phyloP scores from a whole-genome alignment of 1,139 yeast species.

The Lodderomyces metapsilosis region DNA sequence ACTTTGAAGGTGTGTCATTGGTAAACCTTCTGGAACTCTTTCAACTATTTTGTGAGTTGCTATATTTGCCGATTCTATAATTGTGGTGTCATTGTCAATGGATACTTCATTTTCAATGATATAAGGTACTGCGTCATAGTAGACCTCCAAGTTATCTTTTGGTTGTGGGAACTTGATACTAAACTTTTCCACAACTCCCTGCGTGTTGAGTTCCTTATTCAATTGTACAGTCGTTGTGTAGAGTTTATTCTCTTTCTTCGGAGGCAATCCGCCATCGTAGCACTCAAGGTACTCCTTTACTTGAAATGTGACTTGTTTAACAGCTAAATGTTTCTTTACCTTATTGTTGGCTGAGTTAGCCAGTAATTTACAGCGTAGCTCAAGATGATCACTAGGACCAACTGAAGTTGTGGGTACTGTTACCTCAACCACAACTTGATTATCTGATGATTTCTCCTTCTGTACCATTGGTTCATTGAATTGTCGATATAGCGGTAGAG shows the following conservation, averaged over 20 bases:
- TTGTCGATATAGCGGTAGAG: constrained; percentile 54
- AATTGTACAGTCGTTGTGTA: constrained; percentile 28
- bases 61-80: constrained; percentile 15
- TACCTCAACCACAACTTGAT: constrained; percentile 42
- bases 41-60: constrained; percentile 17
- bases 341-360: constrained; percentile 36
- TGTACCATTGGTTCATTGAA: constrained; percentile 50
- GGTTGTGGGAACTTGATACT: constrained; percentile 35
- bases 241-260: constrained; percentile 32
- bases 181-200: constrained; percentile 29
- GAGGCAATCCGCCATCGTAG: constrained; percentile 49
- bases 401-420: constrained; percentile 46
- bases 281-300: constrained; percentile 51
- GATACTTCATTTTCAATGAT: constrained; percentile 7
- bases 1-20: constrained; percentile 45
- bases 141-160: constrained; percentile 31
- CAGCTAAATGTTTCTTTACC: constrained; percentile 34
- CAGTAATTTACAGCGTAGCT: constrained; percentile 35
- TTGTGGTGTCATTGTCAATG: constrained; percentile 10
- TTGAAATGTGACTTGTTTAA: constrained; percentile 49
- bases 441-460: constrained; percentile 37
- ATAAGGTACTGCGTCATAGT: constrained; percentile 11
- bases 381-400: constrained; percentile 50
- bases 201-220: constrained; percentile 28
- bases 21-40: constrained; percentile 39